phyloP scores from a whole-genome alignment of 2,329 filamentous ascomycete species.

The Seiridium unicorne region DNA sequence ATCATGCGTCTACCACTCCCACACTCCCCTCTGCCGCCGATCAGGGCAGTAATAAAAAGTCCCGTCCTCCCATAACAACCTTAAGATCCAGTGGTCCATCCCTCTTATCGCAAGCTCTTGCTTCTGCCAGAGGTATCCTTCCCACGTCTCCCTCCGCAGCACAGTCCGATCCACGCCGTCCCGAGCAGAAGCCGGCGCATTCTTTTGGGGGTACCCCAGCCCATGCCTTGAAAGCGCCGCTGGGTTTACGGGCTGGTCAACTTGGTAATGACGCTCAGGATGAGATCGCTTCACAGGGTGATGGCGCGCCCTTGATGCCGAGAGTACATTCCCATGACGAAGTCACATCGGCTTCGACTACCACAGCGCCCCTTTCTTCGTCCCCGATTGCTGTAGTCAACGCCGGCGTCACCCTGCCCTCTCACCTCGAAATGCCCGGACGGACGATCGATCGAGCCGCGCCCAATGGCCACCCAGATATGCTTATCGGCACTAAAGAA shows the following conservation, averaged over 20 bases:
- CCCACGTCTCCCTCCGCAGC: conserved; percentile 15
- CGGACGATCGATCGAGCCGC: conserved; percentile 31
- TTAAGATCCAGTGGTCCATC: conserved; percentile 50
- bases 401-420: conserved; percentile 7
- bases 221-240: conserved; percentile 17
- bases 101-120: conserved; percentile 56
- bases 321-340: conserved; percentile 24
- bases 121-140: conserved; percentile 54
- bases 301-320: conserved; percentile 35
- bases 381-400: conserved; percentile 14
- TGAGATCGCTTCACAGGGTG: conserved; percentile 32
- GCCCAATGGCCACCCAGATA: conserved; percentile 32
- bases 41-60: conserved; percentile 43
- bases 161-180: conserved; percentile 22
- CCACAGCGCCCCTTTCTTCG: conserved; percentile 12
- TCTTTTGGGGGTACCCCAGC: conserved; percentile 17
- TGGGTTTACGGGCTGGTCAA: conserved; percentile 15
- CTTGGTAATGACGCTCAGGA: conserved; percentile 24
- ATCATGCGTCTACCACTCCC: conserved; percentile 8
- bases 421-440: conserved; percentile 26
- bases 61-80: conserved; percentile 38
- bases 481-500: conserved; percentile 26
- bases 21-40: conserved; percentile 25
- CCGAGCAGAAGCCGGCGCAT: conserved; percentile 19
- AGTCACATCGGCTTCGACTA: conserved; percentile 16